Evolutionary conservation across 257 asterid genomes (phyloP).

Genomic region (Lithospermum erythrorhizon): DNA sequence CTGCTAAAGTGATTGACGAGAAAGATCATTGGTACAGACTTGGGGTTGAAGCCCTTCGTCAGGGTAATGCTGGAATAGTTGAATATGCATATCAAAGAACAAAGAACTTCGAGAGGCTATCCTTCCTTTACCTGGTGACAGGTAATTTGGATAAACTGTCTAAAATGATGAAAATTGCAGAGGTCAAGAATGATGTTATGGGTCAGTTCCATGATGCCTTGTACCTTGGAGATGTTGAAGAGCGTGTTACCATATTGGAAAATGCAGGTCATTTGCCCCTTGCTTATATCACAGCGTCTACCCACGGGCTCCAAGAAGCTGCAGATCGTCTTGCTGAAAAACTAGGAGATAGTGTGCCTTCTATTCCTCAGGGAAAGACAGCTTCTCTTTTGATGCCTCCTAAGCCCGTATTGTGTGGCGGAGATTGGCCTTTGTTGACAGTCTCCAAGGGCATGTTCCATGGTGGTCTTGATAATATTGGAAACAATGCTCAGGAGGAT

Average conservation of each 20-base stretch:
- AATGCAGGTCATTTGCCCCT: constrained; percentile 72
- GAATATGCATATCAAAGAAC: constrained; percentile 90
- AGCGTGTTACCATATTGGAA: constrained; percentile 81
- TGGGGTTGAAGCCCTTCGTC: constrained; percentile 91
- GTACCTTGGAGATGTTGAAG: constrained; percentile 77
- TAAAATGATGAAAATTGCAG: constrained; percentile 94
- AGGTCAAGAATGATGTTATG: constrained; percentile 85
- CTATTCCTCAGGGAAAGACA: constrained; percentile 43
- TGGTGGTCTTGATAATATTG: constrained; percentile 45
- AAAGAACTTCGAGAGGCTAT: constrained; percentile 78
- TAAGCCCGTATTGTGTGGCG: constrained; percentile 55
- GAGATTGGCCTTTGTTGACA: constrained; percentile 86
- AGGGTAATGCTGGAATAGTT: constrained; percentile 82
- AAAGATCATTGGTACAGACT: constrained; percentile 86
- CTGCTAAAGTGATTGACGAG: constrained; percentile 78
- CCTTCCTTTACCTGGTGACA: constrained; percentile 74
- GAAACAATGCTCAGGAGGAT: constrained; percentile 24
- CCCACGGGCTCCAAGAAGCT: constrained; percentile 60
- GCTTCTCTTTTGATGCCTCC: constrained; percentile 72
- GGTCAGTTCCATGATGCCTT: constrained; percentile 91
- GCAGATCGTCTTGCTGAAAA: constrained; percentile 53
- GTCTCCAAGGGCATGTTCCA: constrained; percentile 67
- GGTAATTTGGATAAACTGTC: constrained; percentile 76
- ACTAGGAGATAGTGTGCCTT: constrained; percentile 59
- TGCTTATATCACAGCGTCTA: constrained; percentile 60